Evolutionary conservation across 441 rosid species (phyloP).

Genomic region (Omphalea diandra): DNA sequence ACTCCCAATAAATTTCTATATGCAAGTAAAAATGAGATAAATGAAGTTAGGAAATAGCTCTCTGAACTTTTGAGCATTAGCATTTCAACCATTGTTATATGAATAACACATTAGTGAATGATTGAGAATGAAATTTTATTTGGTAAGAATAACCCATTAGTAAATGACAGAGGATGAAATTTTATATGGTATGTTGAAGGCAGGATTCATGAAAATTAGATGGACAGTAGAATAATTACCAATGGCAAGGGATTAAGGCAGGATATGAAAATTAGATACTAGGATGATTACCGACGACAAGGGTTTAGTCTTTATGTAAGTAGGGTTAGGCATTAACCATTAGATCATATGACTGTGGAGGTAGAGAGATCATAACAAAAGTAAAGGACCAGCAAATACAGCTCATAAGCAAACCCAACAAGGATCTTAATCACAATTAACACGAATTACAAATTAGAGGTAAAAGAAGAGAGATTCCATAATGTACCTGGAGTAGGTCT

Average conservation of each 20-base stretch:
- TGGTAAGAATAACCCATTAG: conserved; percentile 1
- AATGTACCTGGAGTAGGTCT: conserved; percentile 75
- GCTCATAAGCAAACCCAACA: conserved; percentile 1
- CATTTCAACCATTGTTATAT: neutral
- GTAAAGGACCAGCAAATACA: too few species aligned
- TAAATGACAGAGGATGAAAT: neutral
- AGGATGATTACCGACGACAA: neutral
- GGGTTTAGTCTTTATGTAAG: neutral
- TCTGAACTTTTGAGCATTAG: conserved; percentile 12
- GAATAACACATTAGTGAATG: neutral
- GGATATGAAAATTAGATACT: neutral
- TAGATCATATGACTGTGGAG: neutral
- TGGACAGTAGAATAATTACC: conserved; percentile 1
- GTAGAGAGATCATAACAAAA: neutral
- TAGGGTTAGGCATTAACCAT: neutral
- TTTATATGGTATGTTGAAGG: neutral
- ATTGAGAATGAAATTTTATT: neutral
- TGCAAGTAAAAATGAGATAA: conserved; percentile 22
- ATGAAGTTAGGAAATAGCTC: conserved; percentile 9
- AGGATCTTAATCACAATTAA: conserved; percentile 6
- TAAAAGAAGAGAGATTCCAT: neutral
- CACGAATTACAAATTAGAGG: neutral
- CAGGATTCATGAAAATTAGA: conserved; percentile 1
- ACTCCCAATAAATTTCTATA: conserved; percentile 87
- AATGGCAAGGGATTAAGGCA: neutral